Evolutionary conservation across 805 yeast species (phyloP), one percentile per base, ranked within the genome.

Genomic region (Ogataea nitratoaversa): DNA sequence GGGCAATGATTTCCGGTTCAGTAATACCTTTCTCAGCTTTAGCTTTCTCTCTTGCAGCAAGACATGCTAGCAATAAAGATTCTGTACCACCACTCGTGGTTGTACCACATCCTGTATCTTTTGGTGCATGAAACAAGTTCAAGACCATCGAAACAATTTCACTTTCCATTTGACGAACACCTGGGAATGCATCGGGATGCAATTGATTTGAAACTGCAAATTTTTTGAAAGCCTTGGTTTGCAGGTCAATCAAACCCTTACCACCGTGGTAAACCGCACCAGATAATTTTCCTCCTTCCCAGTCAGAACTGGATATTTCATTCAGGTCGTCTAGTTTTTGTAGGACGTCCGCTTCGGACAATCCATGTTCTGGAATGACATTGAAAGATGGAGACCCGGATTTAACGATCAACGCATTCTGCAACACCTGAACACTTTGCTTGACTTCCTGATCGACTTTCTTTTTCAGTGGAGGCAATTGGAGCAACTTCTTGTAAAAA

Each of bases 191-290:
- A 63, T 91, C 98, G 0, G 99, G 99, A 60, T 91, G 99, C 37
- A 91, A 69, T 64, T 93, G 99, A 64, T 93, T 91, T 2, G 97
- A 88, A 19, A 90, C 89, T 5, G 93, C 78, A 60, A 77, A 90
- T 54, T 74, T 74, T 38, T 78, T 74, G 60, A 78, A 90, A 0
- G 96, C 93, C 40, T 73, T 63, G 8, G 93, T 66, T 63, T 93
- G 98, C 28, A 93, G 67, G 29, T 72, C 66, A 29, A 84, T 70
- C 39, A 91, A 63, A 24, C 84, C 86, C n/a, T 72, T 67, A 12
- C 97, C 97, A 23, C 98, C 97, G 54, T 93, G 98, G 55, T 91
- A 91, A 9, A 91, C 97, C 0, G 97, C 98, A 5, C 99, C 99
- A 14, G 95, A 84, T 3, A 91, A 84, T 50, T 79, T 73, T 5